Evolutionary conservation across 306 rosid genomes (phyloP), one percentile per base, ranked within the genome.

Genomic region (Lathyrus tuberosus): DNA sequence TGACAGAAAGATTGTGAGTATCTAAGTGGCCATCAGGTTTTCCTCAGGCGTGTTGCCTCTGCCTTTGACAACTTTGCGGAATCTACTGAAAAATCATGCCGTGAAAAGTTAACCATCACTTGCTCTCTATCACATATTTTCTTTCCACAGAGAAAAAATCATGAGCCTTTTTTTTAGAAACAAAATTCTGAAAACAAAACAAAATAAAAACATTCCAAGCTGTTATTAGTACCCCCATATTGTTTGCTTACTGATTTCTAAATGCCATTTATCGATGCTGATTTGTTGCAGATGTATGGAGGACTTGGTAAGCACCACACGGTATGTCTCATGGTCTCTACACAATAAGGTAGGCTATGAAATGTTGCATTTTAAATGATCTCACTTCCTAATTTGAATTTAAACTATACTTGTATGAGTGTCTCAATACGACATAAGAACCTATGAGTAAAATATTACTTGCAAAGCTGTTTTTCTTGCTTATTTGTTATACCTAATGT

Each of bases 241-340:
- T 62, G 30, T 35, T 30, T 70, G 62, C 66, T 20, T 33, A 14
- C 38, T 62, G 40, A 43, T 56, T 46, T 30, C 37, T 56, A 74
- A 57, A 13, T 60, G 68, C 57, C 47, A 30, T 54, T 79, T 69
- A 49, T 67, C 60, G 13, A 58, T 54, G 26, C 57, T 49, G 59
- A 38, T 65, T 69, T 71, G 80, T 71, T 79, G 71, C 79, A 94
- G 98, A 77, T 90, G 97, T 70, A 86, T 90, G 97, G 98, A 94
- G 83, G 98, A 94, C 81, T 84, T 94, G 82, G 83, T 88, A 77
- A 94, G 98, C 96, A 88, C 98, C 68, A 94, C 98, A 51, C 85
- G 96, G 28, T 94, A 94, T 44, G 97, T 94, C 65, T 82, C 97
- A 49, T 94, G 98, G 98, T 94, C 98, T 65, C 96, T 94, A 62